Percentiles rank a stretch among this genome's conserved stretches.
Evolutionary conservation across 2,329 filamentous ascomycete species (phyloP).

Genomic region (Fusarium haematococcum): DNA sequence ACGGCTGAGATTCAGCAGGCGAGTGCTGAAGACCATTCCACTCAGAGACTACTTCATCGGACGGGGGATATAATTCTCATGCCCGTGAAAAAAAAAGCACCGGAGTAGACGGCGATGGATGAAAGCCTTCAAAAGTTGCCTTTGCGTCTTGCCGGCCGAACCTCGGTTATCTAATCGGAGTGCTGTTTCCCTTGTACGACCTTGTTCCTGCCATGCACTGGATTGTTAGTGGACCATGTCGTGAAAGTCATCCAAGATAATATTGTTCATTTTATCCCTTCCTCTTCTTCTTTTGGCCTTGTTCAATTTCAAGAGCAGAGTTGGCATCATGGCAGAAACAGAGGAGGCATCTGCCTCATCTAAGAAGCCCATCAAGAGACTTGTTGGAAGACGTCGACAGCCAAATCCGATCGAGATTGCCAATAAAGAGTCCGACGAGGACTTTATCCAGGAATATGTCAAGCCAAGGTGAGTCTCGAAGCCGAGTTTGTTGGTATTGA

Average conservation of each 20-base stretch:
- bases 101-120: slow-evolving; percentile 19
- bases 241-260: background rate
- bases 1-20: slow-evolving; percentile 46
- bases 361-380: slow-evolving; percentile 19
- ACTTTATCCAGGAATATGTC: slow-evolving; percentile 63
- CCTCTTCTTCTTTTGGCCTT: background rate
- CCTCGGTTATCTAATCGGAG: slow-evolving; percentile 32
- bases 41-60: slow-evolving; percentile 35
- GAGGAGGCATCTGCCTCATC: background rate
- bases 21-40: slow-evolving; percentile 44
- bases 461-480: slow-evolving; percentile 55
- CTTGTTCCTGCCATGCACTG: background rate
- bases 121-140: slow-evolving; percentile 29
- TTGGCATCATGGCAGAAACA: slow-evolving; percentile 19
- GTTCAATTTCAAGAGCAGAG: background rate
- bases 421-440: slow-evolving; percentile 59
- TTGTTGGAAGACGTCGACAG: slow-evolving; percentile 20
- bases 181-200: background rate
- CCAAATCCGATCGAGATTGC: slow-evolving; percentile 59
- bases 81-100: background rate
- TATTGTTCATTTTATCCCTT: background rate
- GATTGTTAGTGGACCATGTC: slow-evolving; percentile 29
- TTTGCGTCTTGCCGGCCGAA: slow-evolving; percentile 27
- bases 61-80: slow-evolving; percentile 17
- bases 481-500: background rate